A percentile compares a stretch with the other conserved stretches of the same genome.
Conservation (phyloP, 2,329 filamentous ascomycete species). For the Hypoxylon sp. region DNA sequence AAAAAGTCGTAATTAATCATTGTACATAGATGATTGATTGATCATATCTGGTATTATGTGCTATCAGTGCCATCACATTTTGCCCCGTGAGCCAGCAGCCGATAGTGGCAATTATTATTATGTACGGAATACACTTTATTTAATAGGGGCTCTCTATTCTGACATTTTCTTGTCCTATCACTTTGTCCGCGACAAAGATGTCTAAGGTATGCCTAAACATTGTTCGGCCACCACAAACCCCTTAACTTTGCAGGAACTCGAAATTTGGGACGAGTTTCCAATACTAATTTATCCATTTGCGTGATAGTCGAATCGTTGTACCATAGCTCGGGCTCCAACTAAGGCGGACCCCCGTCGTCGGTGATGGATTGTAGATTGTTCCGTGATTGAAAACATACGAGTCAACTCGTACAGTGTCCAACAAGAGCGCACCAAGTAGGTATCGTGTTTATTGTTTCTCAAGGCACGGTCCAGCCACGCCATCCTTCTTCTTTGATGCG, state of each 20-base stretch:
- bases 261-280: not conserved
- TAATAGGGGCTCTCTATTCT: constrained; percentile 10
- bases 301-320: constrained; percentile 3
- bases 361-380: constrained; percentile 4
- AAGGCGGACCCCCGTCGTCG: constrained; percentile 12
- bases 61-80: constrained; percentile 21
- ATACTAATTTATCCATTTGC: not conserved
- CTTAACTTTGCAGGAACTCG: constrained; percentile 20
- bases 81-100: constrained; percentile 21
- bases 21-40: not conserved
- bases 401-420: constrained; percentile 15
- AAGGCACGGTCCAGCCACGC: constrained; percentile 17
- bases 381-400: constrained; percentile 14
- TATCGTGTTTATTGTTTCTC: constrained; percentile 17
- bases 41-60: constrained; percentile 36
- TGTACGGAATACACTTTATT: not conserved
- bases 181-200: constrained; percentile 14
- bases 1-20: constrained; percentile 7
- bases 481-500: constrained; percentile 19
- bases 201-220: constrained; percentile 2
- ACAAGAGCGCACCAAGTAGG: constrained; percentile 4
- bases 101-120: constrained; percentile 21
- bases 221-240: constrained; percentile 8
- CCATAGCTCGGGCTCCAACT: constrained; percentile 12
- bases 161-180: constrained; percentile 1